Percentiles rank a stretch among this genome's conserved stretches.
These are phyloP conservation scores for Citrus inodora DNA, from an alignment of 345 rosid genomes.

Conservation along the genomic window DNA sequence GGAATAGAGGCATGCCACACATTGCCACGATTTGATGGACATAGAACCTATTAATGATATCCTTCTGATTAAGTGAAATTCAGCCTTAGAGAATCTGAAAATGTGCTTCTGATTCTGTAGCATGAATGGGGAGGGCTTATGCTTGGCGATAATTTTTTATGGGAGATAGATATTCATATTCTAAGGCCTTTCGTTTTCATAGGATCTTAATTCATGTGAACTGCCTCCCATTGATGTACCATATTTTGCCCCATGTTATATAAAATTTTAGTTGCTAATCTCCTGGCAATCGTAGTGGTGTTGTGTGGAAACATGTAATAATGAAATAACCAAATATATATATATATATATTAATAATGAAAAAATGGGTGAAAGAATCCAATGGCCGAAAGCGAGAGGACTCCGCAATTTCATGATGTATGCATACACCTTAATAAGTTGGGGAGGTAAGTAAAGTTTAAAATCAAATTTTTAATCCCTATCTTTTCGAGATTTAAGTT, in stretches of 20 bases:
- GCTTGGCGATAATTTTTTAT: not conserved
- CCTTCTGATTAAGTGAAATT: not conserved
- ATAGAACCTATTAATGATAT: not conserved
- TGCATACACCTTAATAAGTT: too few relatives aligned
- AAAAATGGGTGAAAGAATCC: not conserved
- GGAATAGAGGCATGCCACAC: slow-evolving; percentile 34
- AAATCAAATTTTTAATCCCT: too few relatives aligned
- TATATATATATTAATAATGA: too few relatives aligned
- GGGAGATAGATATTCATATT: not conserved
- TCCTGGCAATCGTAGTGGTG: not conserved
- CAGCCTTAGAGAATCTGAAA: slow-evolving; percentile 2
- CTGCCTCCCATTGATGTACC: slow-evolving; percentile 16
- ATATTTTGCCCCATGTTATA: not conserved
- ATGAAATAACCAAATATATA: too few relatives aligned
- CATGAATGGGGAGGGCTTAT: slow-evolving; percentile 1
- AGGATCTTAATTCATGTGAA: slow-evolving; percentile 11
- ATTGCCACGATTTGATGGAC: not conserved
- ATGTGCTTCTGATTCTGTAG: slow-evolving; percentile 3
- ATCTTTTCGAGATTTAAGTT: too few relatives aligned
- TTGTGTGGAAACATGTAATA: not conserved
- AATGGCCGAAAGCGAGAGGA: too few relatives aligned
- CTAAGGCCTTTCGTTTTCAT: not conserved
- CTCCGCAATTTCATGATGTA: too few relatives aligned
- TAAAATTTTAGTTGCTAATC: not conserved
- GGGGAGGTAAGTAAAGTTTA: too few relatives aligned